A percentile compares a stretch with the other conserved stretches of the same genome.
Conservation (phyloP, 352 stramenopile genomes). For the Thraustochytrium sp. region DNA sequence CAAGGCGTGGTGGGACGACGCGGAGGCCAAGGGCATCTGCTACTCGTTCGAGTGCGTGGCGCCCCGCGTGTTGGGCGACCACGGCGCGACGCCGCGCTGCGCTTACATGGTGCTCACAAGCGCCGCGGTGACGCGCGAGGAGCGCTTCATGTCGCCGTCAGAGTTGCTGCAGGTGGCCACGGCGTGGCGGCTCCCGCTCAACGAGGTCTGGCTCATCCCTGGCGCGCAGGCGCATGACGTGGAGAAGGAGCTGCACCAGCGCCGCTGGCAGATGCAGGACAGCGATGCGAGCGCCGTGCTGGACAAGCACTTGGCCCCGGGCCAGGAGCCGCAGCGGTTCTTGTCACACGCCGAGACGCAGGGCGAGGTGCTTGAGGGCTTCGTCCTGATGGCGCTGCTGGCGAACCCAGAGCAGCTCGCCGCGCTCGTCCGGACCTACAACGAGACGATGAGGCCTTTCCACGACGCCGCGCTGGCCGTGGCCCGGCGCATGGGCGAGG, state of each 20-base stretch:
- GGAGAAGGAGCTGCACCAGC: slow-evolving; percentile 21
- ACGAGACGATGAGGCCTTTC: slow-evolving; percentile 25
- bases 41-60: slow-evolving; percentile 44
- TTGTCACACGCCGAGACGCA: slow-evolving; percentile 36
- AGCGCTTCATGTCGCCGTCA: slow-evolving; percentile 26
- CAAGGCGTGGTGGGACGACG: slow-evolving; percentile 31
- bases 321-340: slow-evolving; percentile 33
- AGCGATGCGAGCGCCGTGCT: slow-evolving; percentile 2
- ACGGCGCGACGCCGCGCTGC: slow-evolving; percentile 23
- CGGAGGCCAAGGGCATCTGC: slow-evolving; percentile 3
- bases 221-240: neutral
- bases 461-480: neutral
- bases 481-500: neutral
- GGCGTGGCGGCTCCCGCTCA: slow-evolving; percentile 21
- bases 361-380: slow-evolving; percentile 36
- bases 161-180: slow-evolving; percentile 30
- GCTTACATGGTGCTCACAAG: slow-evolving; percentile 42
- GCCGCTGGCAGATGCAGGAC: slow-evolving; percentile 32
- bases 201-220: slow-evolving; percentile 40
- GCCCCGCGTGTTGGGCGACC: slow-evolving; percentile 26
- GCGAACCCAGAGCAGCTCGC: neutral
- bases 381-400: slow-evolving; percentile 39
- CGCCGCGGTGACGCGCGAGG: neutral
- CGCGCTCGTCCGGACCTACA: slow-evolving; percentile 17
- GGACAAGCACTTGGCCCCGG: slow-evolving; percentile 16